Evolutionary conservation across 805 yeast species (phyloP), one percentile per base, ranked within the genome.

Genomic region (Suhomyces tanzawaensis): DNA sequence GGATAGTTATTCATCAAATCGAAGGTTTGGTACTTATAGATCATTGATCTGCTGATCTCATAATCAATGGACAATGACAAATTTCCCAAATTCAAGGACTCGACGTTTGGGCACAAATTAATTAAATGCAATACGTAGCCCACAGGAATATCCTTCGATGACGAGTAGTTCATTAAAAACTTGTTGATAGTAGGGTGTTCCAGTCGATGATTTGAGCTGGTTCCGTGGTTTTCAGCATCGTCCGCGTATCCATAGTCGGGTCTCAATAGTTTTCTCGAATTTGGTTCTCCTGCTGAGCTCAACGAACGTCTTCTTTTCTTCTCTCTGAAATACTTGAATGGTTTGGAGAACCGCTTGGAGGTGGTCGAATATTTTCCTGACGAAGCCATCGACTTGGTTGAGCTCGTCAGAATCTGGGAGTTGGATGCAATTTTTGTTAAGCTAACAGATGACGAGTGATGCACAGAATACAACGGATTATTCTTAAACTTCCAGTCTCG

Each of bases 401-500:
- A 49, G 8, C n/a, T 24, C 21, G 33, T 46, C 51, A 25, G 60
- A 46, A 40, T 47, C 47, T 37, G 45, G 4, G 42, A 29, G 21
- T 41, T 43, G 2, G 51, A 38, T 7, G 34, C 28, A 9, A 42
- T 35, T 36, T 44, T 53, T 6, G 52, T 41, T 24, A 50, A 39
- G 9, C 44, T 44, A 4, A 34, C 33, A 6, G 49, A 39, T 1
- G 58, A 45, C 2, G 57, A 50, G 3, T 54, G 46, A 37, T 51
- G 58, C 28, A 61, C 43, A 1, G 69, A 53, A 52, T 82, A 82
- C 24, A 85, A 57, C 1, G 91, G 86, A 58, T 83, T 89, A 36
- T 74, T 76, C 44, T 86, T 73, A 51, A 74, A 82, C 52, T 86
- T 83, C 95, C 95, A 88, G 57, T 88, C 96, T 55, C 96, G 72